Evolutionary conservation across 164 flowering plant species (phyloP).

Genomic region (Pachysandra terminalis): DNA sequence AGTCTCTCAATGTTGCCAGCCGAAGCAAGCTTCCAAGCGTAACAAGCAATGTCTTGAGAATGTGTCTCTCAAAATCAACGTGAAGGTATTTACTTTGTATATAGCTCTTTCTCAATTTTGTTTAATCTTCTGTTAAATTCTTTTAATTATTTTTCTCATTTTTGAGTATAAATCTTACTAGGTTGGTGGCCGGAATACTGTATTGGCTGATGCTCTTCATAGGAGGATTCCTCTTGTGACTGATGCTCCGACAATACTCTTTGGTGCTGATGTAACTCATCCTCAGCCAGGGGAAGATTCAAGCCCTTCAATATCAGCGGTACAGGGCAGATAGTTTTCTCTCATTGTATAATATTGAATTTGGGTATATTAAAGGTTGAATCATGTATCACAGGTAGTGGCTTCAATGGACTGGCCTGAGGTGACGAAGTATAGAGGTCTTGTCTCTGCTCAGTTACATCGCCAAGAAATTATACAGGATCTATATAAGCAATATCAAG

Average conservation of each 20-base stretch:
- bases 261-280: conserved; percentile 72
- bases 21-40: conserved; percentile 10
- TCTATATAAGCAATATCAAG: conserved; percentile 39
- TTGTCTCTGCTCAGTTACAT: conserved; percentile 27
- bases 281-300: conserved; percentile 56
- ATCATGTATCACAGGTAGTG: conserved; percentile 22
- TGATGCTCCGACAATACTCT: conserved; percentile 45
- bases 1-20: conserved; percentile 31
- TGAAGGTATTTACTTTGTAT: conserved; percentile 35
- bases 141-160: neutral
- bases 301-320: conserved; percentile 66
- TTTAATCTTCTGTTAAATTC: neutral
- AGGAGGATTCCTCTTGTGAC: conserved; percentile 34
- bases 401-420: conserved; percentile 45
- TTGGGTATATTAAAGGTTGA: neutral
- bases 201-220: conserved; percentile 35
- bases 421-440: conserved; percentile 25
- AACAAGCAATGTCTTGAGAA: conserved; percentile 27
- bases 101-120: neutral
- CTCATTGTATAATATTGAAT: neutral
- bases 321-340: conserved; percentile 8
- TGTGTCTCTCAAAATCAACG: conserved; percentile 40
- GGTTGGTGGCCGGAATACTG: conserved; percentile 56
- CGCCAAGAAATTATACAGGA: conserved; percentile 74
- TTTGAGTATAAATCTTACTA: conserved; percentile 1